These are phyloP conservation scores for Epicoccum sorghinum DNA, from an alignment of 2,329 filamentous ascomycete species.

Conservation along the genomic window DNA sequence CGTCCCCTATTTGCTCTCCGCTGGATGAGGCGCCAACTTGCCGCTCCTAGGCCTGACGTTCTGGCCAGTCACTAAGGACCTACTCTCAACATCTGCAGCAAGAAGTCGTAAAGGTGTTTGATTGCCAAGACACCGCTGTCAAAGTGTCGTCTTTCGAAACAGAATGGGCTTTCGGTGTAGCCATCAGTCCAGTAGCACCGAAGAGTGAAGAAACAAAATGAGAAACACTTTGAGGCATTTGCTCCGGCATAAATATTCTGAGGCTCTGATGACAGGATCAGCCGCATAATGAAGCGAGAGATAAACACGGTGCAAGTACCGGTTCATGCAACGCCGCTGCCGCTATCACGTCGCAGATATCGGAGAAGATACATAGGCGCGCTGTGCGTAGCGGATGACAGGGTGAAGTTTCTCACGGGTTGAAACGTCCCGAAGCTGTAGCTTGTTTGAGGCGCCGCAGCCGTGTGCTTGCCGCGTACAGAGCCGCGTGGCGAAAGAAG, in stretches of 20 bases:
- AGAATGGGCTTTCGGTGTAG: neutral
- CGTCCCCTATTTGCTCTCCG: no score
- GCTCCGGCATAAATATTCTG: slow-evolving; percentile 10
- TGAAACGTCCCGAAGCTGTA: slow-evolving; percentile 9
- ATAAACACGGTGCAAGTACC: neutral
- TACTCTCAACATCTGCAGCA: no score
- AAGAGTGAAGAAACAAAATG: slow-evolving; percentile 6
- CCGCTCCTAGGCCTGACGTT: no score
- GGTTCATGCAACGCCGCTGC: neutral
- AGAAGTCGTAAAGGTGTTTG: neutral
- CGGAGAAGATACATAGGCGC: neutral
- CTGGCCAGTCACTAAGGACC: no score
- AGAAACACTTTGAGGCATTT: slow-evolving; percentile 13
- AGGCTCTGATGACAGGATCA: slow-evolving; percentile 2
- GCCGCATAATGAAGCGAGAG: neutral
- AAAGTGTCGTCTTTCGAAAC: neutral
- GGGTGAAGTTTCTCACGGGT: slow-evolving; percentile 1
- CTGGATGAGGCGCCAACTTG: no score
- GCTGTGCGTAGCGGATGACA: slow-evolving; percentile 14
- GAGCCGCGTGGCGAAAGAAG: slow-evolving; percentile 11
- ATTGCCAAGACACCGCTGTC: neutral
- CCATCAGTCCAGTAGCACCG: neutral
- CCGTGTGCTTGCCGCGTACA: slow-evolving; percentile 1
- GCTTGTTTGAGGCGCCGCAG: slow-evolving; percentile 8
- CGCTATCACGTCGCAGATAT: slow-evolving; percentile 4